Percentiles rank a stretch among this genome's conserved stretches.
These are phyloP conservation scores for Boletellus sp. DNA, from an alignment of 768 basidiomycete species.

Conservation along the genomic window DNA sequence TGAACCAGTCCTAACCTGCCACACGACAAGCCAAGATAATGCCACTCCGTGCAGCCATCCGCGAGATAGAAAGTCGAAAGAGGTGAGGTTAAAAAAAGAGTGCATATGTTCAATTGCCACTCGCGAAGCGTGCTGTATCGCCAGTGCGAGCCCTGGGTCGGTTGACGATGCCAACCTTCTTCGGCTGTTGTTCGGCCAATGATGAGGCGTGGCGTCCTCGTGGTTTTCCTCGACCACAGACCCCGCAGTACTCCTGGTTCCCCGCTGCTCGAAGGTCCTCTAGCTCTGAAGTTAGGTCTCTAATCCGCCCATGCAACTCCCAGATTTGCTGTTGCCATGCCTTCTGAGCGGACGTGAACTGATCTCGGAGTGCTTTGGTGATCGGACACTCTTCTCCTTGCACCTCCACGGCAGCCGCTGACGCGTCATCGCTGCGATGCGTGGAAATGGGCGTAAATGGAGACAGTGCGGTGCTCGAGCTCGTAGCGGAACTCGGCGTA, in stretches of 20 bases:
- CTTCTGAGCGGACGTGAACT: constrained; percentile 52
- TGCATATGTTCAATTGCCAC: constrained; percentile 28
- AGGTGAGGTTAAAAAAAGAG: constrained; percentile 9
- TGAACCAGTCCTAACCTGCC: neutral
- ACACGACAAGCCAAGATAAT: constrained; percentile 14
- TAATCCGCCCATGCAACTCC: constrained; percentile 73
- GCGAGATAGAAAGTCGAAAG: constrained; percentile 8
- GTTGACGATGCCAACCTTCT: constrained; percentile 46
- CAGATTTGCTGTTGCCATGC: constrained; percentile 71
- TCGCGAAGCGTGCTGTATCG: constrained; percentile 58
- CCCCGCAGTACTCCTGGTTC: constrained; percentile 47
- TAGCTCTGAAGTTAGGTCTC: constrained; percentile 66
- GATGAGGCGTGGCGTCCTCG: constrained; percentile 9
- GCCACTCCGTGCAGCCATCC: constrained; percentile 15
- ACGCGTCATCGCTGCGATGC: constrained; percentile 34
- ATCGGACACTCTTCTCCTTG: constrained; percentile 43
- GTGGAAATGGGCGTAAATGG: constrained; percentile 44
- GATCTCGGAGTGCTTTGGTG: constrained; percentile 56
- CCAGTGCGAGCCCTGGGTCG: constrained; percentile 69
- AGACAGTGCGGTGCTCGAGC: constrained; percentile 40
- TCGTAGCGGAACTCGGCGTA: constrained; percentile 48
- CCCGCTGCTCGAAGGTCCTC: constrained; percentile 48
- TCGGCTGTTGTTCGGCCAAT: constrained; percentile 19
- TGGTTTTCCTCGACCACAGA: constrained; percentile 53
- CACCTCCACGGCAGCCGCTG: constrained; percentile 18